Evolutionary conservation across 768 basidiomycete genomes (phyloP).

Genomic region (Hysterangium stoloniferum): DNA sequence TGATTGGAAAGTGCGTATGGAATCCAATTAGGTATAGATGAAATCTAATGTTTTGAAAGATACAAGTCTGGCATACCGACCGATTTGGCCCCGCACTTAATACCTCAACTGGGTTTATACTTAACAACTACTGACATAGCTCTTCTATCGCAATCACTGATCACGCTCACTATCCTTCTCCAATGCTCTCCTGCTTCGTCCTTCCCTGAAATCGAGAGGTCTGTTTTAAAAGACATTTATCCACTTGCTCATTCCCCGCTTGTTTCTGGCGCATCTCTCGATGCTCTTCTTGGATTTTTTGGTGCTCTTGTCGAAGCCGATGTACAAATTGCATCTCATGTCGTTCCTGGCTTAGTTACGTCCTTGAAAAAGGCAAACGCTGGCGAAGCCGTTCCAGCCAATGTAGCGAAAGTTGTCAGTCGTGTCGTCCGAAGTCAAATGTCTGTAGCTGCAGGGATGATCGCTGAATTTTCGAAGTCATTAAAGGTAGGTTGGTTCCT

Average conservation of each 20-base stretch:
- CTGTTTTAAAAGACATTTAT: slow-evolving; percentile 59
- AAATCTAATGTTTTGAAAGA: slow-evolving; percentile 21
- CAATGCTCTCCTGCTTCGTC: slow-evolving; percentile 57
- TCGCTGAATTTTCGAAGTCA: slow-evolving; percentile 77
- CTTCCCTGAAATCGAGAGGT: slow-evolving; percentile 72
- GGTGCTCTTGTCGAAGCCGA: slow-evolving; percentile 77
- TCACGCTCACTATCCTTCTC: slow-evolving; percentile 58
- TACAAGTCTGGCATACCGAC: slow-evolving; percentile 43
- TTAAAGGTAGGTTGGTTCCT: slow-evolving; percentile 66
- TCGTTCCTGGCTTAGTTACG: slow-evolving; percentile 69
- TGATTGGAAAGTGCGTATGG: slow-evolving; percentile 52
- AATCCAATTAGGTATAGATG: not conserved
- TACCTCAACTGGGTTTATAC: slow-evolving; percentile 70
- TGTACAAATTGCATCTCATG: slow-evolving; percentile 69
- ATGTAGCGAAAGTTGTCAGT: slow-evolving; percentile 81
- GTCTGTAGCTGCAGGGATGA: slow-evolving; percentile 69
- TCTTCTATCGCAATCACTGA: slow-evolving; percentile 64
- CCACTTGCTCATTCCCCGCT: slow-evolving; percentile 70
- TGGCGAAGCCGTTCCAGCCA: slow-evolving; percentile 45
- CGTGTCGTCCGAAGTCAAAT: slow-evolving; percentile 68
- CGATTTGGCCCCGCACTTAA: slow-evolving; percentile 51
- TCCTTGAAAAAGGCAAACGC: slow-evolving; percentile 58
- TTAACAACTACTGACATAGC: slow-evolving; percentile 71
- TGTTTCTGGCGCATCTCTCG: slow-evolving; percentile 68
- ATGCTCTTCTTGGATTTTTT: slow-evolving; percentile 79